Conservation (phyloP, 192 early-diverging fungal genomes). For the Fimicolochytrium jonesii region DNA sequence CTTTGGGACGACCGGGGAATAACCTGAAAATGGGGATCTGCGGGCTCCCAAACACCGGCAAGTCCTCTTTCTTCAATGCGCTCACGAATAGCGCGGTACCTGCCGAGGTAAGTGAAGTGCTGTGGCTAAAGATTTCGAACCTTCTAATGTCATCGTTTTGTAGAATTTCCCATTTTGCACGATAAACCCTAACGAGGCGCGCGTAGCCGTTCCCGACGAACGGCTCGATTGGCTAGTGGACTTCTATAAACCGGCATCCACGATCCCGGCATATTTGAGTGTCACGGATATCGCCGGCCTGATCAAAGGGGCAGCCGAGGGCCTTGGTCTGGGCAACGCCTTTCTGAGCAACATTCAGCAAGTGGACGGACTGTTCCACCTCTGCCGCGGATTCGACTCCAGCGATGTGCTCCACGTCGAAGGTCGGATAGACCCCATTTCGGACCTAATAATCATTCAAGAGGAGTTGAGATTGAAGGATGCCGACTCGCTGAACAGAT, state of each 20-base stretch:
- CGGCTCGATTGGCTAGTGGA: slow-evolving; percentile 79
- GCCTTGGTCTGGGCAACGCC: slow-evolving; percentile 73
- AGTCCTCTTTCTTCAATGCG: slow-evolving; percentile 49
- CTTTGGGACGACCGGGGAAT: slow-evolving; percentile 39
- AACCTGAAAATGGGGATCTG: slow-evolving; percentile 15
- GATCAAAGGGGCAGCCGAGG: slow-evolving; percentile 69
- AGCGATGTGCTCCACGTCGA: slow-evolving; percentile 84
- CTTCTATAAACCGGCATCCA: slow-evolving; percentile 55
- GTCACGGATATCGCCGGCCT: slow-evolving; percentile 97
- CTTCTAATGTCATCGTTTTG: not conserved
- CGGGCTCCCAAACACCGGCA: slow-evolving; percentile 39
- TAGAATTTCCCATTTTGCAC: slow-evolving; percentile 95
- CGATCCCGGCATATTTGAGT: slow-evolving; percentile 76
- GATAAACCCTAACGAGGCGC: slow-evolving; percentile 83
- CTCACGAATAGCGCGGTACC: slow-evolving; percentile 35
- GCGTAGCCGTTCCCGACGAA: slow-evolving; percentile 82
- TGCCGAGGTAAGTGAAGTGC: slow-evolving; percentile 53
- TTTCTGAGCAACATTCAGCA: slow-evolving; percentile 87
- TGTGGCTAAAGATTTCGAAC: not conserved
- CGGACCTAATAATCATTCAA: slow-evolving; percentile 94
- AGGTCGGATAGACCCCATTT: slow-evolving; percentile 64
- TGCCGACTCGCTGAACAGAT: slow-evolving; percentile 72
- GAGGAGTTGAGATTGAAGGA: slow-evolving; percentile 95
- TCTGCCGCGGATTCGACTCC: slow-evolving; percentile 27
- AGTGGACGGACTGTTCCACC: slow-evolving; percentile 57